Evolutionary conservation across 805 yeast species (phyloP).

Genomic region (Spencermartinsiella europaea): DNA sequence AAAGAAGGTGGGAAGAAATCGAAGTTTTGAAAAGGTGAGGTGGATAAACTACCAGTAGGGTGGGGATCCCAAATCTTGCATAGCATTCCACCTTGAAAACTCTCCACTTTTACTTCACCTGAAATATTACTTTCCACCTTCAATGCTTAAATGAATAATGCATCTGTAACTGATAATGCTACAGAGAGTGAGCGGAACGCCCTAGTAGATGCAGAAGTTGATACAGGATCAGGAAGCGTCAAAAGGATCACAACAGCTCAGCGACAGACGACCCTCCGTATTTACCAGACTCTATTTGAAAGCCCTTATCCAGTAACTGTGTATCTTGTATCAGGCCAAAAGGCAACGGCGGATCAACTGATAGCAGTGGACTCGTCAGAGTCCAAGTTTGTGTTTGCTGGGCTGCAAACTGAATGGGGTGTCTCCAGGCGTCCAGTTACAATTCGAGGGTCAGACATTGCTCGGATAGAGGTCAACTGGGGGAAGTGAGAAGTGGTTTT

Average conservation of each 20-base stretch:
- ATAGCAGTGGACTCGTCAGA: constrained; percentile 21
- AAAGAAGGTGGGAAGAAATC: too few species aligned
- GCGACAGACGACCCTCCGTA: constrained; percentile 13
- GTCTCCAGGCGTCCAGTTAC: constrained; percentile 9
- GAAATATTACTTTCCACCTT: too few species aligned
- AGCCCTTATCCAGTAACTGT: background rate
- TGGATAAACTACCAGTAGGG: too few species aligned
- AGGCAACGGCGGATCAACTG: constrained; percentile 13
- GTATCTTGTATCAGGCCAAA: constrained; percentile 6
- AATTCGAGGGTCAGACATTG: constrained; percentile 19
- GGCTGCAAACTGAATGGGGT: constrained; percentile 22
- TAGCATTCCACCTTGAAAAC: too few species aligned
- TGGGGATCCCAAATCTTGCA: too few species aligned
- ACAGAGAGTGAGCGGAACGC: too few species aligned
- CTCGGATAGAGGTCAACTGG: constrained; percentile 8
- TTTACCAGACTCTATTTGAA: constrained; percentile 11
- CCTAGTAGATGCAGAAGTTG: too few species aligned
- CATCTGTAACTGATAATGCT: too few species aligned
- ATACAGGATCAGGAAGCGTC: too few species aligned
- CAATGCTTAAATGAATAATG: too few species aligned
- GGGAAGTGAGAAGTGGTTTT: background rate
- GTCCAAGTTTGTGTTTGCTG: constrained; percentile 16
- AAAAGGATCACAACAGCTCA: constrained; percentile 15
- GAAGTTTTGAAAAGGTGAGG: too few species aligned
- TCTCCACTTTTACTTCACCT: too few species aligned